These are phyloP conservation scores for Carex myosuroides DNA, from an alignment of 176 grass and related monocot genomes.

Conservation along the genomic window DNA sequence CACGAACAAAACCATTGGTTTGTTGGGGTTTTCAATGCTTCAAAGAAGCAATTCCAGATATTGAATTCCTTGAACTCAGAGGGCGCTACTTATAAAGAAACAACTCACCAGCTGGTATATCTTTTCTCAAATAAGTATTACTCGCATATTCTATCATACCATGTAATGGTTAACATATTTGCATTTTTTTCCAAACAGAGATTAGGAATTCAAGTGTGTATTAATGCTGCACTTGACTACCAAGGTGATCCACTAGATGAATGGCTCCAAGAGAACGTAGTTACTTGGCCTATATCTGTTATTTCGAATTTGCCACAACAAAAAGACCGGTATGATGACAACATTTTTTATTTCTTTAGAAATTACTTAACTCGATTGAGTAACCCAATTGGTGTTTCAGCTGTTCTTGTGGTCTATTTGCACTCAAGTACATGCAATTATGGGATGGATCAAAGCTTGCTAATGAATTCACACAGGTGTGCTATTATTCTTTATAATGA, in stretches of 20 bases:
- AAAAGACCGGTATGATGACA: background rate
- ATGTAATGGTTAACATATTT: background rate
- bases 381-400: background rate
- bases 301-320: background rate
- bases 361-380: background rate
- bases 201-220: background rate
- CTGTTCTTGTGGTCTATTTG: background rate
- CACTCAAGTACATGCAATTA: background rate
- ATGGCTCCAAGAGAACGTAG: background rate
- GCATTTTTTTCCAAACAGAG: background rate
- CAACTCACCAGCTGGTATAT: background rate
- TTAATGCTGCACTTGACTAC: background rate
- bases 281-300: background rate
- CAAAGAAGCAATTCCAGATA: background rate
- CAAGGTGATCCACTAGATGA: background rate
- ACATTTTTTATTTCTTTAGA: background rate
- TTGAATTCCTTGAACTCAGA: background rate
- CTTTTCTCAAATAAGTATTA: background rate
- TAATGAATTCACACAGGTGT: background rate
- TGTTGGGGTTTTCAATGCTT: background rate
- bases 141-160: background rate
- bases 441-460: background rate
- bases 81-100: background rate
- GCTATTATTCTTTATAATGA: background rate
- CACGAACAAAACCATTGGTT: background rate